These are phyloP conservation scores for Meripilus lineatus DNA, from an alignment of 1,284 basidiomycete genomes.

Conservation along the genomic window DNA sequence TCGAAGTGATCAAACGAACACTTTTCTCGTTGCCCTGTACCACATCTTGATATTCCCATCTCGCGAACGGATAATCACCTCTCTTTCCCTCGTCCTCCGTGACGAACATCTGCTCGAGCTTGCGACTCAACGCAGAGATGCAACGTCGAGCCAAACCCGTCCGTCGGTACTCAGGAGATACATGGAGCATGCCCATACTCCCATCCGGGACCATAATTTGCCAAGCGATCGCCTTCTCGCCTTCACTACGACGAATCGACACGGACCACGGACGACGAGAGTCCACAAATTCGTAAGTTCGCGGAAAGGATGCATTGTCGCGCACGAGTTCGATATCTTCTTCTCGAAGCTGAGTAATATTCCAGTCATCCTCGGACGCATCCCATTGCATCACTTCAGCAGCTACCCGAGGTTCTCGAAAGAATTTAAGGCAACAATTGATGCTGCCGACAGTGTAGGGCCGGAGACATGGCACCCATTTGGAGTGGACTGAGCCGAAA, in stretches of 20 bases:
- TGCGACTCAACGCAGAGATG: background rate
- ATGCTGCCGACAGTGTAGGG: background rate
- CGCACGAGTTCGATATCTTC: slow-evolving; percentile 1
- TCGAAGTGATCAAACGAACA: background rate
- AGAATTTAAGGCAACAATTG: background rate
- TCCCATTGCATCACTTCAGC: background rate
- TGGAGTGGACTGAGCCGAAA: slow-evolving; percentile 1
- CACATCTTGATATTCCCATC: slow-evolving; percentile 5
- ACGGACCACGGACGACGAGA: slow-evolving; percentile 3
- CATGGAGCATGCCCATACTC: slow-evolving; percentile 3
- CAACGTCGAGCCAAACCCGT: background rate
- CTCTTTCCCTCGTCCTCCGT: background rate
- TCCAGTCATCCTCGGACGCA: background rate
- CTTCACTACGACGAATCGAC: background rate
- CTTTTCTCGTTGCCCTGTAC: slow-evolving; percentile 1
- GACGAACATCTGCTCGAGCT: slow-evolving; percentile 4
- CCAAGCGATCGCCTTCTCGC: slow-evolving; percentile 3
- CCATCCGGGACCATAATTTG: slow-evolving; percentile 4
- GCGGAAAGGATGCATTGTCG: background rate
- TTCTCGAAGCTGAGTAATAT: slow-evolving; percentile 1
- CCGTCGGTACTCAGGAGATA: slow-evolving; percentile 3
- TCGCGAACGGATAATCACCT: slow-evolving; percentile 1
- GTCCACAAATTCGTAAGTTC: background rate
- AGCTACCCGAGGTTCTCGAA: background rate
- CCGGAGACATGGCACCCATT: background rate